phyloP scores from a whole-genome alignment of 768 basidiomycete species.

The Tricholoma matsutake region DNA sequence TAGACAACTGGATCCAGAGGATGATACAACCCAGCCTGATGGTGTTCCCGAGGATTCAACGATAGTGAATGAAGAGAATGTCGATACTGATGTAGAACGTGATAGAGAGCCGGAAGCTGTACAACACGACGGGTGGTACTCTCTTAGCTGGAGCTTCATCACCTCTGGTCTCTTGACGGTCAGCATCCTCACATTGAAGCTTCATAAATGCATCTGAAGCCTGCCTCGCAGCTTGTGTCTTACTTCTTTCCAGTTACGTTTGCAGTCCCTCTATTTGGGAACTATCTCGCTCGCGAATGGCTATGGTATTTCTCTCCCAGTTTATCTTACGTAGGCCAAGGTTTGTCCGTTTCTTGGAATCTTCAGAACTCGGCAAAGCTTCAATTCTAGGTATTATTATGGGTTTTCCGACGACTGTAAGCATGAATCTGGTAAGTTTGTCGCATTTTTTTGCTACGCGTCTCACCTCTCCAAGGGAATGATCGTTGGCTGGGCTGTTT shows the following conservation, averaged over 20 bases:
- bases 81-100: constrained; percentile 26
- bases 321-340: constrained; percentile 91
- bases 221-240: constrained; percentile 58
- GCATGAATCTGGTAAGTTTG: constrained; percentile 78
- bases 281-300: constrained; percentile 82
- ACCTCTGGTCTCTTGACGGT: constrained; percentile 78
- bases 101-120: constrained; percentile 38
- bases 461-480: constrained; percentile 62
- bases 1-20: constrained; percentile 36
- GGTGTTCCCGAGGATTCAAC: constrained; percentile 9
- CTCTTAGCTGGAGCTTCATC: constrained; percentile 74
- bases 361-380: constrained; percentile 1
- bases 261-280: constrained; percentile 82
- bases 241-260: constrained; percentile 91
- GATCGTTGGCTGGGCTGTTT: constrained; percentile 92
- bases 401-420: constrained; percentile 92
- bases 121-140: constrained; percentile 71
- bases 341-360: constrained; percentile 30
- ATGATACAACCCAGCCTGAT: constrained; percentile 22
- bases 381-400: constrained; percentile 78
- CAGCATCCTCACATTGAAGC: constrained; percentile 17
- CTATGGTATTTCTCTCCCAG: constrained; percentile 93
- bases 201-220: constrained; percentile 4
- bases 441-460: not conserved
- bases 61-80: constrained; percentile 23